Percentiles rank a stretch among this genome's conserved stretches.
phyloP scores from a whole-genome alignment of 495 filamentous ascomycete genomes.

The Penicillium taxi region DNA sequence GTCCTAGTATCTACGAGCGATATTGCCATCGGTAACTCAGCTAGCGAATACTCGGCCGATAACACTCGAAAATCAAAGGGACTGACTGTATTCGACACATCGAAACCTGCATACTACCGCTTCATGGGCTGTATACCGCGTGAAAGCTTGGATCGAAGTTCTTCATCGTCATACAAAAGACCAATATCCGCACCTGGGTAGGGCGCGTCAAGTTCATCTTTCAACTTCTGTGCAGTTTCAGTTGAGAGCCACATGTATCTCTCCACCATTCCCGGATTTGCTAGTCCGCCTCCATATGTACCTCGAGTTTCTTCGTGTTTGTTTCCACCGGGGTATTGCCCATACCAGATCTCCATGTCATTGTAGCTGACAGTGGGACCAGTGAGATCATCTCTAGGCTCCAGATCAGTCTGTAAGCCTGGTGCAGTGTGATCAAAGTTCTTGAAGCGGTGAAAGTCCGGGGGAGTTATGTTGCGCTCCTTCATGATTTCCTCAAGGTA shows the following conservation, averaged over 20 bases:
- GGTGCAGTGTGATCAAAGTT: constrained; percentile 5
- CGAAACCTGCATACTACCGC: constrained; percentile 8
- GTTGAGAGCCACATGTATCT: constrained; percentile 14
- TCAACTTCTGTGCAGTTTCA: constrained; percentile 12
- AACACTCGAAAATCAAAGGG: constrained; percentile 6
- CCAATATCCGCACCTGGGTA: constrained; percentile 10
- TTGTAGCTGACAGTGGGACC: constrained; percentile 3
- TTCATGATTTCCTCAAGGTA: constrained; percentile 12
- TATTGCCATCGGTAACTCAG: constrained; percentile 5
- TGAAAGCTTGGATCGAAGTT: constrained; percentile 6
- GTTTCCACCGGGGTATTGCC: constrained; percentile 6
- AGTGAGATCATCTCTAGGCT: constrained; percentile 9
- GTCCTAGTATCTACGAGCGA: too few species aligned
- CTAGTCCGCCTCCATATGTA: constrained; percentile 11
- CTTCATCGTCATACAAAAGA: constrained; percentile 10
- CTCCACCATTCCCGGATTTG: constrained; percentile 8
- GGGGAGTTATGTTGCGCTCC: constrained; percentile 6
- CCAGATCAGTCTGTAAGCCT: constrained; percentile 14
- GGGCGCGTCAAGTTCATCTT: constrained; percentile 5
- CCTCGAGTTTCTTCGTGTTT: constrained; percentile 5
- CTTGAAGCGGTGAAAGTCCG: constrained; percentile 6
- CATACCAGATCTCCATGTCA: constrained; percentile 7
- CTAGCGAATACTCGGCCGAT: constrained; percentile 2
- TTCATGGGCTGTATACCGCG: constrained; percentile 8
- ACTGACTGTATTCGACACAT: constrained; percentile 9